Conservation (phyloP, 768 basidiomycete genomes). For the Panellus pusillus region DNA sequence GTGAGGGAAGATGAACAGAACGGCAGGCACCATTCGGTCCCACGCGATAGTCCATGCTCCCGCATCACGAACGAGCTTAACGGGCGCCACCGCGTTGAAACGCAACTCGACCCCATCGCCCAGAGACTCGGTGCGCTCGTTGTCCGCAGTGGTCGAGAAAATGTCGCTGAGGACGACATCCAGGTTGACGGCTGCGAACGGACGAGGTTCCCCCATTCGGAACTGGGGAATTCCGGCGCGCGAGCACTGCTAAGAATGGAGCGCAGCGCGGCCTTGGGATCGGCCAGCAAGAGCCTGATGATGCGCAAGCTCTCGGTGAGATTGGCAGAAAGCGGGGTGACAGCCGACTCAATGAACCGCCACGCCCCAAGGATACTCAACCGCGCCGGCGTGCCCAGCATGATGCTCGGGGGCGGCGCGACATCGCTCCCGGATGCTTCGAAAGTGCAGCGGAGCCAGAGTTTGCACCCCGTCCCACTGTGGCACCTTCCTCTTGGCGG, state of each 20-base stretch:
- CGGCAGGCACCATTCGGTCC: neutral
- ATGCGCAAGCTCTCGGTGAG: neutral
- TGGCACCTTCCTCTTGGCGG: no score
- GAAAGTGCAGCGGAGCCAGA: no score
- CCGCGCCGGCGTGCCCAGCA: no score
- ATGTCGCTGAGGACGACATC: neutral
- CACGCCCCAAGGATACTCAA: neutral
- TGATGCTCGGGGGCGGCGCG: no score
- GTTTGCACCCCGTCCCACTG: no score
- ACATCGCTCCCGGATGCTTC: no score
- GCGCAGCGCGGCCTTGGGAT: neutral
- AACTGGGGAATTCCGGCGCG: neutral
- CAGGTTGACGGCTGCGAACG: neutral
- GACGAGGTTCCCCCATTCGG: neutral
- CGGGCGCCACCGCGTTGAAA: slow-evolving; percentile 6
- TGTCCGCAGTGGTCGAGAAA: neutral
- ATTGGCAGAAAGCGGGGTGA: neutral
- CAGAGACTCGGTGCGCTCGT: no score
- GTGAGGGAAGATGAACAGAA: slow-evolving; percentile 4
- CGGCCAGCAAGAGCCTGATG: neutral
- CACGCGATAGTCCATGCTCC: slow-evolving; percentile 15
- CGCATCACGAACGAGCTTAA: neutral
- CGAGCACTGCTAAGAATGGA: neutral
- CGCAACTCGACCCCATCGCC: slow-evolving; percentile 19
- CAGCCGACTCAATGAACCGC: neutral